These are phyloP conservation scores for Allium cepa DNA, from an alignment of 106 monocot genomes.

Conservation along the genomic window DNA sequence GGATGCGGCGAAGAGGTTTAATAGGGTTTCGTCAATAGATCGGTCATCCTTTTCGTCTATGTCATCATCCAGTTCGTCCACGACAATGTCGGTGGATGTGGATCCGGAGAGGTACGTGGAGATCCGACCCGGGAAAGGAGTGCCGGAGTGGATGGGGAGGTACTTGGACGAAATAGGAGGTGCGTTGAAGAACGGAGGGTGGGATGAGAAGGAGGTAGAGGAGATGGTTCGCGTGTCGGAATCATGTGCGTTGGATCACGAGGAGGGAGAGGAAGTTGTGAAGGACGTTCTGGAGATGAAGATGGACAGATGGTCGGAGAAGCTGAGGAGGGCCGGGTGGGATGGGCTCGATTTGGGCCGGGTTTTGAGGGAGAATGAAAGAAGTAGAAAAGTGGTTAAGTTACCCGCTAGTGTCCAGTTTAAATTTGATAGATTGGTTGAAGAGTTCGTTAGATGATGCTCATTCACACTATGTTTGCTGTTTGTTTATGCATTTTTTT, in stretches of 20 bases:
- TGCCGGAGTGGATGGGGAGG: constrained; percentile 27
- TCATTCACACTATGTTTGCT: neutral
- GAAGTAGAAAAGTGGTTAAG: neutral
- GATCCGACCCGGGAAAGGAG: constrained; percentile 7
- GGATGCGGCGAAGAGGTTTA: constrained; percentile 11
- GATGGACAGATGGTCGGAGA: constrained; percentile 23
- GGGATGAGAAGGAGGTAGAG: constrained; percentile 32
- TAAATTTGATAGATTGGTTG: constrained; percentile 18
- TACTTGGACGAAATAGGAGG: constrained; percentile 25
- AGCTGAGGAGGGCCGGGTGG: constrained; percentile 38
- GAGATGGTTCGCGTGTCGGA: constrained; percentile 39
- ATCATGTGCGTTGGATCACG: constrained; percentile 1
- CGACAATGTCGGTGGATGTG: no score
- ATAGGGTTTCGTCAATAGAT: neutral
- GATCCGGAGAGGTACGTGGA: constrained; percentile 19
- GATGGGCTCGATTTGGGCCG: constrained; percentile 38
- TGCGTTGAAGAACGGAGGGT: constrained; percentile 26
- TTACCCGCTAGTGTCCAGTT: constrained; percentile 18
- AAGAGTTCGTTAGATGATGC: neutral
- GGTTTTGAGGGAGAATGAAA: neutral
- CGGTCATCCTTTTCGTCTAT: constrained; percentile 8
- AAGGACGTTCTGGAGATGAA: constrained; percentile 25
- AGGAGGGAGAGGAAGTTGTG: constrained; percentile 6
- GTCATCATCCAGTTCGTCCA: neutral
- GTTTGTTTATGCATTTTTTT: no score